These are phyloP conservation scores for Populus trichocarpa DNA, from an alignment of 441 rosid species.

Conservation along the genomic window DNA sequence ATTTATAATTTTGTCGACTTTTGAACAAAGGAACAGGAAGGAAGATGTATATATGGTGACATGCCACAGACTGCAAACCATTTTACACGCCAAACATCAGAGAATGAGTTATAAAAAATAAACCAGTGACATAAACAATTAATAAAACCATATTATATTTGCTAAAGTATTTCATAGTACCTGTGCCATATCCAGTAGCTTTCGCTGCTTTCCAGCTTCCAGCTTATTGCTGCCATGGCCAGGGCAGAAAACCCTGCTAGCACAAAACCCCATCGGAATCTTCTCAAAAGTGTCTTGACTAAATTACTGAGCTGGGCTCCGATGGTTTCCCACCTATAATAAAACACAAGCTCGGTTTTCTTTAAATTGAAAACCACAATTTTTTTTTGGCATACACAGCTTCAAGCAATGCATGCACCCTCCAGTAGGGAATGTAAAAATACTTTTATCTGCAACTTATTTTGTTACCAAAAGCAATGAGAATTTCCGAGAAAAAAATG, in stretches of 20 bases:
- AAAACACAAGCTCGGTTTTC: constrained; percentile 7
- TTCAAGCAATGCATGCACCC: constrained; percentile 1
- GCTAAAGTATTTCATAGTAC: constrained; percentile 26
- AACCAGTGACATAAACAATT: constrained; percentile 5
- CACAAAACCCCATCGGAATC: constrained; percentile 71
- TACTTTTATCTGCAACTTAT: too few species aligned
- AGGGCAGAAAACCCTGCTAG: constrained; percentile 63
- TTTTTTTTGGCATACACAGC: neutral
- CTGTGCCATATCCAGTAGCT: constrained; percentile 99
- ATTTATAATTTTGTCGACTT: constrained; percentile 37
- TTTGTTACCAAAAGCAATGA: neutral
- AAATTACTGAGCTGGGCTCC: constrained; percentile 51
- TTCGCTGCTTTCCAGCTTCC: constrained; percentile 78
- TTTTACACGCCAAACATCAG: constrained; percentile 12
- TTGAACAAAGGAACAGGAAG: constrained; percentile 95
- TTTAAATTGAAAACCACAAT: constrained; percentile 2
- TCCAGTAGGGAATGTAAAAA: neutral
- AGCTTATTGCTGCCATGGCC: constrained; percentile 78
- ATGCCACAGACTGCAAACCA: constrained; percentile 82
- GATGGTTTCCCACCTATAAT: constrained; percentile 48
- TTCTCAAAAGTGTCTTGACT: constrained; percentile 54
- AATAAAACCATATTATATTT: neutral
- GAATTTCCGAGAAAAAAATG: neutral
- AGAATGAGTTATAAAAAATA: neutral
- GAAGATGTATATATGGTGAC: constrained; percentile 77